Base-by-base conservation (phyloP, 1,284 basidiomycete species). In the Kwoniella shivajii region DNA sequence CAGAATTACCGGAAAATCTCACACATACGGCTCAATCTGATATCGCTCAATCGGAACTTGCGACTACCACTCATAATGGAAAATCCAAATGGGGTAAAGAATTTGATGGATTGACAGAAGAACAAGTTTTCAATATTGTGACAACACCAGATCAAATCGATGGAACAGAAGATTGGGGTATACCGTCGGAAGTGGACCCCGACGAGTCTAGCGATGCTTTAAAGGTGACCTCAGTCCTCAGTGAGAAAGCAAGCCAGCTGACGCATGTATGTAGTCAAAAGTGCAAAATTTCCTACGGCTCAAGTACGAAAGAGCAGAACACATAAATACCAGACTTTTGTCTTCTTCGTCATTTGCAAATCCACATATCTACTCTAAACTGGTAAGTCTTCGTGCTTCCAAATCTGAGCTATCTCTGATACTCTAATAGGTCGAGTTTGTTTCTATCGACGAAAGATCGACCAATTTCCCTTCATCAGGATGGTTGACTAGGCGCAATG, bases 251-350 rank as follows among this genome's bases (percentile, higher is more conserved):
- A 16, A 20, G 16, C 10, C 18, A 30, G 26, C n/a, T 10, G 20
- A 7, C 31, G 36, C 4, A 14, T 14, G 22, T 33, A 26, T 42
- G 33, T 52, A 93, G 90, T 82, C 84, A 2, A 94, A 94, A 75
- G 82, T 93, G 16, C 78, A 83, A 0, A 86, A 88, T 57, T 98
- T 89, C 69, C 84, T 85, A 57, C 73, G 79, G 5, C 83, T 92
- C 55, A 95, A 92, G 74, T 79, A 86, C 61, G 82, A 84, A 54
- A 84, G 88, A n/a, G 80, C 79, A 0, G 87, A 87, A 61, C 93
- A 96, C 72, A 97, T 96, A 80, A 98, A 98, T 74, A 90, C 92
- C 72, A 89, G 89, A 0, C 84, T 99, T 33, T 88, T 94, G 85
- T 83, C 86, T 7, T 92, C 89, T 63, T 87, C 90, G 26, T 85